phyloP scores from a whole-genome alignment of 805 yeast species.

The Candida vaughaniae region DNA sequence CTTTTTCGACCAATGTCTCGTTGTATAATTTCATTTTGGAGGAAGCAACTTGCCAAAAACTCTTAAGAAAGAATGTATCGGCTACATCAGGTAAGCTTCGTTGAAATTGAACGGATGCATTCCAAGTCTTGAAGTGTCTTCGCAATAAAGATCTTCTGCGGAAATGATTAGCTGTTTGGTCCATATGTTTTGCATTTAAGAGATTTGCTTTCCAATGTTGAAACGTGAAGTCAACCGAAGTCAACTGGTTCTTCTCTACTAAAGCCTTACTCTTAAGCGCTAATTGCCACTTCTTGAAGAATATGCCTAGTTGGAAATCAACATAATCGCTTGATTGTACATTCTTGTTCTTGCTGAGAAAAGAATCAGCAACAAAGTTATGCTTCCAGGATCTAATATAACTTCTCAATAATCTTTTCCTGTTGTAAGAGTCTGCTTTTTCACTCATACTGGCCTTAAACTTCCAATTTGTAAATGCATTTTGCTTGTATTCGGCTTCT shows the following conservation, averaged over 20 bases:
- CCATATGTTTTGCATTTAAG: not conserved
- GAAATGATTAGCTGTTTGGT: not conserved
- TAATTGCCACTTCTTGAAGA: conserved; percentile 9
- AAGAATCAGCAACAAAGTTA: not conserved
- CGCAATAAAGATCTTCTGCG: not conserved
- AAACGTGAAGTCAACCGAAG: not conserved
- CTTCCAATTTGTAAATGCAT: conserved; percentile 16
- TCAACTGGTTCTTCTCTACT: not conserved
- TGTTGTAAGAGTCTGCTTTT: not conserved
- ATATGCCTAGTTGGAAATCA: not conserved
- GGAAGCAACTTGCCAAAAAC: conserved; percentile 2
- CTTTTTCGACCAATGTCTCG: not conserved
- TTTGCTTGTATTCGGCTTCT: conserved; percentile 1
- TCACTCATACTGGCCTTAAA: not conserved
- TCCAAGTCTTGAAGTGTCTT: conserved; percentile 5
- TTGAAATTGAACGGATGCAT: conserved; percentile 1
- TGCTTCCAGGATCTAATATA: conserved; percentile 8
- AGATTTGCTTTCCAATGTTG: not conserved
- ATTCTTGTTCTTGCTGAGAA: not conserved
- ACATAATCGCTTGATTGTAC: no score
- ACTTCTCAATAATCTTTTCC: not conserved
- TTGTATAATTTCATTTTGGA: conserved; percentile 2
- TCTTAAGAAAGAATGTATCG: conserved; percentile 10
- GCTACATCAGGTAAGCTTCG: conserved; percentile 11
- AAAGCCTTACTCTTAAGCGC: not conserved